These are phyloP conservation scores for Chlamydomonas sp. DNA, from an alignment of 139 green algal species.

Conservation along the genomic window DNA sequence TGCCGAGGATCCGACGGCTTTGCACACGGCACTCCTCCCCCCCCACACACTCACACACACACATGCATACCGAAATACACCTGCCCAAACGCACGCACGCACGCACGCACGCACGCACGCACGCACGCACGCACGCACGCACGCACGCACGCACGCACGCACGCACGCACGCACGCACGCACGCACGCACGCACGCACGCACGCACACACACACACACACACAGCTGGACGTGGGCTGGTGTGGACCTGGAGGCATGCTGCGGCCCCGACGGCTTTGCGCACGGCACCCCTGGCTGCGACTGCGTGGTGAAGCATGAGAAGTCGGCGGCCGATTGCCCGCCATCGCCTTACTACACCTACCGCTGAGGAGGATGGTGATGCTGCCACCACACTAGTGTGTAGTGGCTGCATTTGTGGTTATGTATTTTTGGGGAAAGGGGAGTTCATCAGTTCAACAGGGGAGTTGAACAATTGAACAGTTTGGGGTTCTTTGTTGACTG, in stretches of 20 bases:
- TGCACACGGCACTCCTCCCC: too few species aligned
- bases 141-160: background rate
- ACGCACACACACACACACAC: background rate
- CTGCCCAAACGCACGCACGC: too few species aligned
- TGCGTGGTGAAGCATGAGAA: constrained; percentile 35
- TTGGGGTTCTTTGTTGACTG: too few species aligned
- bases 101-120: background rate
- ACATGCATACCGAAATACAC: too few species aligned
- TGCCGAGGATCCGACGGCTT: too few species aligned
- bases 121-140: background rate
- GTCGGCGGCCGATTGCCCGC: constrained; percentile 21
- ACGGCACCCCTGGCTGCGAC: constrained; percentile 18
- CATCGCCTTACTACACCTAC: constrained; percentile 45
- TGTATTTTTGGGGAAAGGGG: too few species aligned
- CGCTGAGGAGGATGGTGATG: constrained; percentile 15
- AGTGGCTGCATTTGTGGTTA: too few species aligned
- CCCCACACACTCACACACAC: background rate
- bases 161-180: background rate
- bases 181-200: background rate
- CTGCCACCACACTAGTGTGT: too few species aligned
- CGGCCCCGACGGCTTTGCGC: constrained; percentile 21
- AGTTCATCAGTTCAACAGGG: too few species aligned
- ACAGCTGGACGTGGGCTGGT: constrained; percentile 46
- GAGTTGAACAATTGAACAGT: too few species aligned
- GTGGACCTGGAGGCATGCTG: constrained; percentile 48